Evolutionary conservation across 2,329 filamentous ascomycete species (phyloP).

Genomic region (Aspergillus flavus): DNA sequence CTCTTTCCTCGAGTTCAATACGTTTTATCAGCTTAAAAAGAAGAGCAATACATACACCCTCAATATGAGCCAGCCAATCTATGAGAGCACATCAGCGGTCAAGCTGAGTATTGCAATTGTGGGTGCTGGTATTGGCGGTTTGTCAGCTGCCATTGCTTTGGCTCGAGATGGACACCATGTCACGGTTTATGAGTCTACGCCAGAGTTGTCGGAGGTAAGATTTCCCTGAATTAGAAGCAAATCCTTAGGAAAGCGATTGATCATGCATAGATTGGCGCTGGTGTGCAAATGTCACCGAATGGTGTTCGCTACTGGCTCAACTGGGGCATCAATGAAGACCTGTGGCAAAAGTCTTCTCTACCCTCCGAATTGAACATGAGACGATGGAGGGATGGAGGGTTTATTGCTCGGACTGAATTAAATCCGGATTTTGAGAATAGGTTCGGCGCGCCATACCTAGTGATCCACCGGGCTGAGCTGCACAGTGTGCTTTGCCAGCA

Average conservation of each 20-base stretch:
- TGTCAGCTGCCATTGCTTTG: neutral
- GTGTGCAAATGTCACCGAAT: conserved; percentile 47
- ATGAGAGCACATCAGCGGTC: neutral
- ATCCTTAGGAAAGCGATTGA: neutral
- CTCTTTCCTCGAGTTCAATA: neutral
- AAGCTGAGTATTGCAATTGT: neutral
- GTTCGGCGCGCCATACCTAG: too few species aligned
- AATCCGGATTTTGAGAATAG: conserved; percentile 31
- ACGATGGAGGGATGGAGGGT: conserved; percentile 40
- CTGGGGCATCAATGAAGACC: conserved; percentile 40
- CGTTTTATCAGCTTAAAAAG: neutral
- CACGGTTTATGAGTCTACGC: neutral
- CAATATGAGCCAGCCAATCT: neutral
- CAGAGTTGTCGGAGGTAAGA: neutral
- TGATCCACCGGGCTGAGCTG: too few species aligned
- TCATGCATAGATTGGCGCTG: conserved; percentile 33
- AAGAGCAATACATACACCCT: neutral
- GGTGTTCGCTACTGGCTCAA: conserved; percentile 42
- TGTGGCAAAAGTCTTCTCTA: conserved; percentile 19
- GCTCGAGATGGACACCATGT: neutral
- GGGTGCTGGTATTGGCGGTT: neutral
- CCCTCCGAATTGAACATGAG: conserved; percentile 38
- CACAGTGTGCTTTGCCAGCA: too few species aligned
- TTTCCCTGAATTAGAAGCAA: neutral
- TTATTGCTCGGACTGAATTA: conserved; percentile 37